A percentile compares a stretch with the other conserved stretches of the same genome.
Conservation (phyloP, 768 basidiomycete genomes). For the Pholiota molesta region DNA sequence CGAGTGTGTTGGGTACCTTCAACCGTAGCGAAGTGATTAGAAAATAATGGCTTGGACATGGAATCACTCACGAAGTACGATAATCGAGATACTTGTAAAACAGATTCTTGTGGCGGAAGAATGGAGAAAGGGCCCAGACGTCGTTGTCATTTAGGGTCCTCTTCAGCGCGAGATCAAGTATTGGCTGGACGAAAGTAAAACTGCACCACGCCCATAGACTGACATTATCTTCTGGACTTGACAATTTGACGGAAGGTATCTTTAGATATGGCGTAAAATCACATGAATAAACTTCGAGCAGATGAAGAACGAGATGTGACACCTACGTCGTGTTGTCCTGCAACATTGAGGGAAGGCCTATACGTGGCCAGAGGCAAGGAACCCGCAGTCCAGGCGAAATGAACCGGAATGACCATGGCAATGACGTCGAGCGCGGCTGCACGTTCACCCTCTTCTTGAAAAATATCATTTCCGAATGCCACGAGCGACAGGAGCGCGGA, state of each 20-base stretch:
- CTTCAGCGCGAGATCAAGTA: conserved; percentile 53
- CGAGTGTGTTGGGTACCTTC: conserved; percentile 56
- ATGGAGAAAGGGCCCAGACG: conserved; percentile 70
- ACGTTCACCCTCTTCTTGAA: conserved; percentile 19
- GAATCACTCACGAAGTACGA: conserved; percentile 37
- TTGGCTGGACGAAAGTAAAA: conserved; percentile 66
- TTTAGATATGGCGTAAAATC: conserved; percentile 23
- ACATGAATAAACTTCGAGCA: not conserved
- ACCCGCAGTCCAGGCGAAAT: conserved; percentile 55
- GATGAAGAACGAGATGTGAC: conserved; percentile 19
- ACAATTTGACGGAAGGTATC: conserved; percentile 50
- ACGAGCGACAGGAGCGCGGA: conserved; percentile 39
- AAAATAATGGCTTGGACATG: not conserved
- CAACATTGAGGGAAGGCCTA: conserved; percentile 51
- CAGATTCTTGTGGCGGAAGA: conserved; percentile 67
- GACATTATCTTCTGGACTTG: conserved; percentile 68
- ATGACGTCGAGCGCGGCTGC: conserved; percentile 27
- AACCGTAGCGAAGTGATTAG: not conserved
- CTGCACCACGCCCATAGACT: conserved; percentile 67
- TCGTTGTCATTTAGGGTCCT: conserved; percentile 54
- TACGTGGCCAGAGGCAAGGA: conserved; percentile 53
- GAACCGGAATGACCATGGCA: conserved; percentile 35
- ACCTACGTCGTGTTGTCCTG: conserved; percentile 47
- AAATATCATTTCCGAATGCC: conserved; percentile 36
- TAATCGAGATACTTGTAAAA: conserved; percentile 66